Conservation (phyloP, 2,329 filamentous ascomycete genomes). For the Lachnum nothofagi region DNA sequence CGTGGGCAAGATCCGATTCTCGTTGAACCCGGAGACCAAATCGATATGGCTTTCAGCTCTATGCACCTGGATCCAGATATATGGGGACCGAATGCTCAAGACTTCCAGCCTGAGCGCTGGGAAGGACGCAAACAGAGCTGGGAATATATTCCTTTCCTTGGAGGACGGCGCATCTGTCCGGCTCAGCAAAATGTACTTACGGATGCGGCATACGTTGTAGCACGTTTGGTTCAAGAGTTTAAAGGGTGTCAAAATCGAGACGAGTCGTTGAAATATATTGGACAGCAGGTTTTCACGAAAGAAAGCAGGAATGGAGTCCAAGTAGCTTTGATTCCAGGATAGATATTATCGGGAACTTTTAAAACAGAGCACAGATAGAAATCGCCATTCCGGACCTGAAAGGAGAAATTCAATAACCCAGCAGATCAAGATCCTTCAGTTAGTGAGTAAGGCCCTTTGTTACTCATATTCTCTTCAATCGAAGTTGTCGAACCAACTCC, state of each 20-base stretch:
- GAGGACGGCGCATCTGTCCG: neutral
- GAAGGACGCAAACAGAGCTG: constrained; percentile 28
- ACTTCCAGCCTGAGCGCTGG: constrained; percentile 39
- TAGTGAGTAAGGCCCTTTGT: no score
- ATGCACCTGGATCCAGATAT: constrained; percentile 37
- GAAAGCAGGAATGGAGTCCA: neutral
- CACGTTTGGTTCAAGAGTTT: neutral
- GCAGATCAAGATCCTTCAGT: no score
- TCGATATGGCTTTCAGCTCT: neutral
- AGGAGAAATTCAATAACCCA: no score
- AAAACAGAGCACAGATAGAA: no score
- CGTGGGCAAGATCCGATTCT: neutral
- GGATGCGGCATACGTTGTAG: neutral
- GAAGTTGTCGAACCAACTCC: no score
- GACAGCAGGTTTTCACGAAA: neutral
- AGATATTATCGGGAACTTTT: neutral
- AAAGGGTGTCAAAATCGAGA: neutral
- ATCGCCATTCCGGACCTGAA: no score
- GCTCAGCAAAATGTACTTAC: neutral
- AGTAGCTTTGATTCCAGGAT: neutral
- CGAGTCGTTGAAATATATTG: neutral
- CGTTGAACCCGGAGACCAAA: neutral
- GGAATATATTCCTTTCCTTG: neutral
- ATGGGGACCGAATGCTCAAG: constrained; percentile 35
- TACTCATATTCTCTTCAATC: no score